phyloP scores from a whole-genome alignment of 1,284 basidiomycete genomes.

The Neolentinus lepideus region DNA sequence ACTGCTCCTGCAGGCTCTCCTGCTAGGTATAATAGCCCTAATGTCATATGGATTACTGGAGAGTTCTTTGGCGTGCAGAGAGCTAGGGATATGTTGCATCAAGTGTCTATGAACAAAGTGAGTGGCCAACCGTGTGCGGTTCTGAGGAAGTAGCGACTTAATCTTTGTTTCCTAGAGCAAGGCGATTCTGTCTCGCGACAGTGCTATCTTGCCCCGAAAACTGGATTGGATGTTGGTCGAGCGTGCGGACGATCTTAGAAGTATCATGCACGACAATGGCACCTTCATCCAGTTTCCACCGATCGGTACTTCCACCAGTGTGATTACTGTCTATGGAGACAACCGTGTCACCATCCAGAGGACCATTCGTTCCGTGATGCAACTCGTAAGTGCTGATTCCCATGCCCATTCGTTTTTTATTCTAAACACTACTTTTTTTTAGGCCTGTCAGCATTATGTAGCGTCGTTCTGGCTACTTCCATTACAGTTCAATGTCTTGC shows the following conservation, averaged over 20 bases:
- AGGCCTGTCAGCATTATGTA: conserved; percentile 95
- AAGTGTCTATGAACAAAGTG: conserved; percentile 83
- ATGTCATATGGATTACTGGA: conserved; percentile 93
- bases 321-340: conserved; percentile 94
- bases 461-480: conserved; percentile 96
- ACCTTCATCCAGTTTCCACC: conserved; percentile 94
- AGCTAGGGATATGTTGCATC: conserved; percentile 91
- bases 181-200: conserved; percentile 86
- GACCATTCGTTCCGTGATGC: conserved; percentile 94
- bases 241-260: conserved; percentile 83
- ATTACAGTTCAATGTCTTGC: conserved; percentile 86
- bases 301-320: conserved; percentile 84
- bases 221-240: conserved; percentile 98
- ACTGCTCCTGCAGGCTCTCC: conserved; percentile 26
- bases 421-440: conserved; percentile 10
- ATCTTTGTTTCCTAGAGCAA: conserved; percentile 60
- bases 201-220: conserved; percentile 91
- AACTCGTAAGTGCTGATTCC: conserved; percentile 58
- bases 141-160: conserved; percentile 2
- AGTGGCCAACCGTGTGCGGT: conserved; percentile 11
- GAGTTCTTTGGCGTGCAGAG: conserved; percentile 96
- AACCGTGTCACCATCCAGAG: conserved; percentile 93
- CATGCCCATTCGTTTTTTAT: conserved; percentile 1
- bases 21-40: conserved; percentile 28
- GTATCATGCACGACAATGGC: conserved; percentile 93